Evolutionary conservation across 2,329 filamentous ascomycete genomes (phyloP).

Genomic region (Penicillium sp.): DNA sequence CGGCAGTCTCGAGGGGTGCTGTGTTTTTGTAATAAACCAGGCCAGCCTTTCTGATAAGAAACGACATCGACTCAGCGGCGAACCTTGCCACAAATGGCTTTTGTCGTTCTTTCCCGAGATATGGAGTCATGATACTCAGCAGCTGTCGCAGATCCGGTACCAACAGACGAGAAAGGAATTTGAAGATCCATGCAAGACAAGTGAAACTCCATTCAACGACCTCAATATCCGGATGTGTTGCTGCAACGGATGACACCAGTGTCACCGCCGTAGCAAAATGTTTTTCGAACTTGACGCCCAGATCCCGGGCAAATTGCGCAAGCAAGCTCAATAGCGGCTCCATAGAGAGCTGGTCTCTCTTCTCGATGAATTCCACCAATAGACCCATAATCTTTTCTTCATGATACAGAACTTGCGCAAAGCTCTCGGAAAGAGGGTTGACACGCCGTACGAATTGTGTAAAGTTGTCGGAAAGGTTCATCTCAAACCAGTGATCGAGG

Average conservation of each 20-base stretch:
- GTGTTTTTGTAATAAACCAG: conserved; percentile 70
- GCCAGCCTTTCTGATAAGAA: conserved; percentile 85
- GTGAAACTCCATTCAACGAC: conserved; percentile 99
- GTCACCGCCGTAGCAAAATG: conserved; percentile 75
- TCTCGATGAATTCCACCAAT: conserved; percentile 71
- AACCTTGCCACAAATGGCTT: conserved; percentile 88
- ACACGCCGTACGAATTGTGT: conserved; percentile 72
- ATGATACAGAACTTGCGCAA: conserved; percentile 89
- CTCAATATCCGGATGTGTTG: conserved; percentile 71
- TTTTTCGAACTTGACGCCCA: conserved; percentile 82
- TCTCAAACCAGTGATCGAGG: conserved; percentile 83
- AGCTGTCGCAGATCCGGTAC: conserved; percentile 82
- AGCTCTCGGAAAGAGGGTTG: conserved; percentile 76
- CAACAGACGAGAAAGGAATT: conserved; percentile 85
- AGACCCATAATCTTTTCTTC: conserved; percentile 78
- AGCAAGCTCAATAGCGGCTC: conserved; percentile 86
- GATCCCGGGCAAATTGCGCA: conserved; percentile 89
- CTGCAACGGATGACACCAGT: conserved; percentile 74
- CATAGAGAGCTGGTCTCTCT: conserved; percentile 72
- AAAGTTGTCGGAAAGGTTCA: conserved; percentile 84
- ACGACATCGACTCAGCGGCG: conserved; percentile 91
- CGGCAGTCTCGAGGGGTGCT: conserved; percentile 65
- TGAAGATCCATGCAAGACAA: conserved; percentile 92
- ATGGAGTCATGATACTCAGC: conserved; percentile 75
- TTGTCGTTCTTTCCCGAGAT: conserved; percentile 78